Evolutionary conservation across 352 stramenopile genomes (phyloP).

Genomic region (Pythium dissotocum): DNA sequence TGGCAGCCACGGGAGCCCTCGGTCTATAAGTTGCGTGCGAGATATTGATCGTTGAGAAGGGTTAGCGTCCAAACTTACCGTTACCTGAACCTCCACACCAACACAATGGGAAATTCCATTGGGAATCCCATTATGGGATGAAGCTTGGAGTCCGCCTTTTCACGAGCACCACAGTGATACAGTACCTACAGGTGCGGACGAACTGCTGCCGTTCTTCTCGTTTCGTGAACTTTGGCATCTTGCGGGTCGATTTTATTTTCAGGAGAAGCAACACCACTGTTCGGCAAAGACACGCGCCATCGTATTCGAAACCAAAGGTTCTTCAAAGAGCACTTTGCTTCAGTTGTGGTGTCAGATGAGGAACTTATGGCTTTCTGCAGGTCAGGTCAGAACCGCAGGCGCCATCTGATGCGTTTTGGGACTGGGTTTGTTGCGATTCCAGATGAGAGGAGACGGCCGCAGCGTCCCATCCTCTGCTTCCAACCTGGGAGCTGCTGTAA

Average conservation of each 20-base stretch:
- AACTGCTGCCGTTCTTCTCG: background rate
- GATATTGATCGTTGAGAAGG: background rate
- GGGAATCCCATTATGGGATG: background rate
- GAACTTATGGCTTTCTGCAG: constrained; percentile 13
- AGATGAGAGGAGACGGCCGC: background rate
- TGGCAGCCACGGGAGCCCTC: background rate
- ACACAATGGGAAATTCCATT: too few relatives aligned
- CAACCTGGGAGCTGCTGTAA: background rate
- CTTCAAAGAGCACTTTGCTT: background rate
- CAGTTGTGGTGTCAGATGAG: background rate
- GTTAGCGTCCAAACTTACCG: background rate
- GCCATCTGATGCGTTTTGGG: constrained; percentile 20
- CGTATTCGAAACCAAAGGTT: background rate
- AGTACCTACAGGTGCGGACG: background rate
- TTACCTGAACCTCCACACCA: background rate
- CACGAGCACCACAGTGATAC: background rate
- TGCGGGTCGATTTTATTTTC: background rate
- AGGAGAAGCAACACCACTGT: background rate
- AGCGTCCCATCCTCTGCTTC: background rate
- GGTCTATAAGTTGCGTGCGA: background rate
- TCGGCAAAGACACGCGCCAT: background rate
- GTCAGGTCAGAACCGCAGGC: constrained; percentile 19
- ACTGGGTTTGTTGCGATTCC: background rate
- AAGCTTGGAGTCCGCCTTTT: background rate
- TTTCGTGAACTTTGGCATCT: background rate